Evolutionary conservation across 2,329 filamentous ascomycete species (phyloP).

Genomic region (Xylariaceae sp.): DNA sequence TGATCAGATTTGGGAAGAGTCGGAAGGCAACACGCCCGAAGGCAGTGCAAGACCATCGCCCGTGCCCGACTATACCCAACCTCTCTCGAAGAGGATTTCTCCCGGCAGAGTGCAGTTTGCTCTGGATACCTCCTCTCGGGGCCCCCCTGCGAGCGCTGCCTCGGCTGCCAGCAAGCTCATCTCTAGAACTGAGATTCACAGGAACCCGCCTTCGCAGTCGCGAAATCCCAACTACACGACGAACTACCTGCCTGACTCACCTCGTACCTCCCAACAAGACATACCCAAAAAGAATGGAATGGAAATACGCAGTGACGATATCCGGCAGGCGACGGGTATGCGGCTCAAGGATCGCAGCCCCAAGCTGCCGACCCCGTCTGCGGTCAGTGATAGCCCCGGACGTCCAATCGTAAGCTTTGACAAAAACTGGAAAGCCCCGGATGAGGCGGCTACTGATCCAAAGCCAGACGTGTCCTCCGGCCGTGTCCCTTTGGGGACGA

Average conservation of each 20-base stretch:
- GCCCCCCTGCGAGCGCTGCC: slow-evolving; percentile 33
- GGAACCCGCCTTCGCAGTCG: slow-evolving; percentile 77
- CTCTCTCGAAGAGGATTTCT: slow-evolving; percentile 60
- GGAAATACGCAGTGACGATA: slow-evolving; percentile 81
- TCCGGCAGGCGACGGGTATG: slow-evolving; percentile 86
- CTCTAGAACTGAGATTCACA: slow-evolving; percentile 68
- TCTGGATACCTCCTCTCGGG: slow-evolving; percentile 38
- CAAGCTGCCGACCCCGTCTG: slow-evolving; percentile 80
- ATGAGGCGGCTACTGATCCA: slow-evolving; percentile 66
- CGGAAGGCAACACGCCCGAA: slow-evolving; percentile 45
- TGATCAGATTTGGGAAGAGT: slow-evolving; percentile 87
- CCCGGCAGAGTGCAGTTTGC: slow-evolving; percentile 57
- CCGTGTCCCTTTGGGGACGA: slow-evolving; percentile 31
- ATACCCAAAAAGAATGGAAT: slow-evolving; percentile 67
- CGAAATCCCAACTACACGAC: slow-evolving; percentile 73
- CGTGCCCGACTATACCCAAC: slow-evolving; percentile 34
- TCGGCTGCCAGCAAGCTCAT: slow-evolving; percentile 39
- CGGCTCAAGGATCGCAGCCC: slow-evolving; percentile 77
- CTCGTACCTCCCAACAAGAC: slow-evolving; percentile 33
- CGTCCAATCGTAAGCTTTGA: slow-evolving; percentile 98
- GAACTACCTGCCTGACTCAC: slow-evolving; percentile 47
- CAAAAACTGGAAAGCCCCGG: slow-evolving; percentile 70
- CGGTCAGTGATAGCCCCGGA: slow-evolving; percentile 84
- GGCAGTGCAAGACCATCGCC: slow-evolving; percentile 25
- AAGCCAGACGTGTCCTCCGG: slow-evolving; percentile 49